These are phyloP conservation scores for Aegilops speltoides DNA, from an alignment of 176 grass and related monocot species.

Conservation along the genomic window DNA sequence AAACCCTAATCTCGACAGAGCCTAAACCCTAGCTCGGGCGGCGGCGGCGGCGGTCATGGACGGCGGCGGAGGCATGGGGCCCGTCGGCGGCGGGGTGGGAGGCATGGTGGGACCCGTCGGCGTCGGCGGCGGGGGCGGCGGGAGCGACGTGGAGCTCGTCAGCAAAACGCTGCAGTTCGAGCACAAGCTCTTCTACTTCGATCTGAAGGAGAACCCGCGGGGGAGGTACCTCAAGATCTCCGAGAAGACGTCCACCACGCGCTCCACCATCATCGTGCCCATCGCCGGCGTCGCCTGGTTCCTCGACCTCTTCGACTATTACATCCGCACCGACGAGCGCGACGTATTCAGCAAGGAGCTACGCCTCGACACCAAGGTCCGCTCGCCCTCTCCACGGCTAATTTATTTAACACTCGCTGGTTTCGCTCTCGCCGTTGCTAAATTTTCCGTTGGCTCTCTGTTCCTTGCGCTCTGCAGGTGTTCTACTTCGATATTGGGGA, in stretches of 20 bases:
- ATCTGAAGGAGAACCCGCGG: conserved; percentile 97
- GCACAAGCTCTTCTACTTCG: conserved; percentile 99
- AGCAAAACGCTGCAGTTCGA: conserved; percentile 99
- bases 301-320: conserved; percentile 93
- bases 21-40: conserved; percentile 45
- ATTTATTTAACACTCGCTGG: not conserved
- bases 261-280: conserved; percentile 96
- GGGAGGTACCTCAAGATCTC: conserved; percentile 98
- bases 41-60: conserved; percentile 42
- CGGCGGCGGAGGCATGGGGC: conserved; percentile 42
- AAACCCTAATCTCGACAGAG: conserved; percentile 52
- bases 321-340: conserved; percentile 88
- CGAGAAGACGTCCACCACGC: conserved; percentile 88
- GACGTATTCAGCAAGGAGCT: conserved; percentile 97
- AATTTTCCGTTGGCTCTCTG: conserved; percentile 25
- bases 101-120: conserved; percentile 26
- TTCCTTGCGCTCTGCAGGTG: conserved; percentile 42
- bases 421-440: not conserved
- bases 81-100: conserved; percentile 14
- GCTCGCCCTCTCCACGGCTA: not conserved
- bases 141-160: conserved; percentile 90
- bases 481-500: conserved; percentile 97
- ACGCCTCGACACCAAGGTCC: conserved; percentile 83
- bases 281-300: conserved; percentile 84
- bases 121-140: conserved; percentile 37